Evolutionary conservation across 192 early-diverging fungal genomes (phyloP), one percentile per base, ranked within the genome.

Genomic region (Coemansia aciculifera): DNA sequence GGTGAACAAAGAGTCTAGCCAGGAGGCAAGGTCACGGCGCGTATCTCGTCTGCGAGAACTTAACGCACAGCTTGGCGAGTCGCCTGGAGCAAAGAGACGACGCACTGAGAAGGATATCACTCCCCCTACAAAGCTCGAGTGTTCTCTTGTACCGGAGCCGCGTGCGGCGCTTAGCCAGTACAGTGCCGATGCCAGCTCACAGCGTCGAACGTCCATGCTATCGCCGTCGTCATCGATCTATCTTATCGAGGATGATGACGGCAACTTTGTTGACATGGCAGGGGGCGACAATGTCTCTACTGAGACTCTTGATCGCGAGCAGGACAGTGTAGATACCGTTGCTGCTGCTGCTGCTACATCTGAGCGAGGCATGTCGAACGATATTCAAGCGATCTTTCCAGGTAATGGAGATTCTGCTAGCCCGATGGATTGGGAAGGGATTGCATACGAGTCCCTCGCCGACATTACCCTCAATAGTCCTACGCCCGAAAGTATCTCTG

Each of bases 211-310:
- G 6, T 23, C 59, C 36, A 24, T 39, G 19, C 7, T 36, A 24
- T 38, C 59, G 3, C 34, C 59, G 3, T 60, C 37, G 9, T 3
- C 32, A 23, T 60, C 59, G 32, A 39, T 60, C 2, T 60, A 38
- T 19, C 32, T 60, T 36, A 17, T 60, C 21, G 59, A 60, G 37
- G 37, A 60, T 7, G 59, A 60, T 21, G 59, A 39, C 9, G 59
- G 59, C 3, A 60, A 60, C 37, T 39, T 60, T 60, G 7, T 60
- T 0, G 59, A 59, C n/a, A 36, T 32, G 57, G 17, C n/a, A 9
- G 17, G 5, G 57, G n/a, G 32, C 34, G n/a, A 32, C 32, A 37
- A 5, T 2, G 13, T 17, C 34, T 32, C n/a, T 59, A 11, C 17
- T 17, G 31, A 37, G 32, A 6, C 32, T 59, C 34, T 59, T 37